Conservation (phyloP, 2,329 filamentous ascomycete genomes). For the Colletotrichum sp. region DNA sequence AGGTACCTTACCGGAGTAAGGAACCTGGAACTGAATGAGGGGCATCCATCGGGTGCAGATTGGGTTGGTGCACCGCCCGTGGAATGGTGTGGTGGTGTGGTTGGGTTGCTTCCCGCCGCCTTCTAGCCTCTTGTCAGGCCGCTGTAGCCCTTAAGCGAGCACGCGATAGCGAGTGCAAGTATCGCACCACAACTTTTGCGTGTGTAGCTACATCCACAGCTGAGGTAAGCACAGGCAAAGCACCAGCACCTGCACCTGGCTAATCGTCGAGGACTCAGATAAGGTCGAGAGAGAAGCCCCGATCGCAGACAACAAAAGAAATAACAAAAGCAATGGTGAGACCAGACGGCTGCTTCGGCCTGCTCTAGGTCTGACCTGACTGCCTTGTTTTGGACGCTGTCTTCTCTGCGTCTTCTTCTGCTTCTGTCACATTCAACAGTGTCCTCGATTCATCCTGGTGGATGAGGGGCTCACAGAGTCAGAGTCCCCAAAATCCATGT, state of each 20-base stretch:
- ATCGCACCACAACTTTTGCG: rapidly evolving
- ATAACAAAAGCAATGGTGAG: not conserved
- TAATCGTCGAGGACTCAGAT: not conserved
- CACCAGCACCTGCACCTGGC: not conserved
- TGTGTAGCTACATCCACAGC: not conserved
- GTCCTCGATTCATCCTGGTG: not conserved
- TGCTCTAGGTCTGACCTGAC: not conserved
- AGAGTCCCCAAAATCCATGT: not conserved
- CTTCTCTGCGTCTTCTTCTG: not conserved
- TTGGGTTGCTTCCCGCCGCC: not conserved
- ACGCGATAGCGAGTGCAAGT: not conserved
- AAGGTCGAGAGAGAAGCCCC: not conserved
- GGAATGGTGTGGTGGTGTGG: not conserved
- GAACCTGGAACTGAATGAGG: not conserved
- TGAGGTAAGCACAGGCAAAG: not conserved
- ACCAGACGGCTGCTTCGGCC: not conserved
- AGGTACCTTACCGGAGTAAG: no score
- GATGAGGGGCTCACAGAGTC: not conserved
- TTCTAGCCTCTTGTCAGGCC: not conserved
- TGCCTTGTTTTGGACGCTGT: not conserved
- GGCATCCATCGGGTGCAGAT: not conserved
- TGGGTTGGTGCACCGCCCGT: not conserved
- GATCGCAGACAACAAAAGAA: not conserved
- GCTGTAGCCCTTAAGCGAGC: not conserved
- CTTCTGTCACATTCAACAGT: not conserved